Evolutionary conservation across 139 green algal species (phyloP).

Genomic region (Chlorella sp.): DNA sequence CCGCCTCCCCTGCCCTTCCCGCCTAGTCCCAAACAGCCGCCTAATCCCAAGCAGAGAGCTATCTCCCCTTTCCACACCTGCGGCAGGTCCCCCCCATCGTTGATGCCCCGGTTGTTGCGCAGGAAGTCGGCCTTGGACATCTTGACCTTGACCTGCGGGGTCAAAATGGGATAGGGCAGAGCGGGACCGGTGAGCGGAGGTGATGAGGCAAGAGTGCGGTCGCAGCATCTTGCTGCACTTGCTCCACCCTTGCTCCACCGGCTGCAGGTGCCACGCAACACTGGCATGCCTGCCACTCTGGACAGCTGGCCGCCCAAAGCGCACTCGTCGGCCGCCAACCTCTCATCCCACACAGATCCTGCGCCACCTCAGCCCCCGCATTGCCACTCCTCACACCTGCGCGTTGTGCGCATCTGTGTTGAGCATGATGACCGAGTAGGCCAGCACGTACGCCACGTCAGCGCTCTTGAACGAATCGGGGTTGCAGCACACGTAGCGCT

Average conservation of each 20-base stretch:
- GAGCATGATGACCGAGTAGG: conserved; percentile 99
- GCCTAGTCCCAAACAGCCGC: neutral
- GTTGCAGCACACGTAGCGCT: conserved; percentile 94
- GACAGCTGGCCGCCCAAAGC: no score
- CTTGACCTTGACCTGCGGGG: conserved; percentile 69
- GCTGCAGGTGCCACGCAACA: neutral
- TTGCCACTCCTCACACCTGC: conserved; percentile 57
- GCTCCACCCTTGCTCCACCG: neutral
- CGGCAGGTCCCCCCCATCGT: conserved; percentile 92
- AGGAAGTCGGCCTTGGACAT: conserved; percentile 85
- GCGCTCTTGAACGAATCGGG: conserved; percentile 90
- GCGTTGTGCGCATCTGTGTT: conserved; percentile 99
- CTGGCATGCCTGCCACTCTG: no score
- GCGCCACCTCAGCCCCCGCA: conserved; percentile 73
- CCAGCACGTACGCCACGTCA: conserved; percentile 98
- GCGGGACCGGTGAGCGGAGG: no score
- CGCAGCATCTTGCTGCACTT: neutral
- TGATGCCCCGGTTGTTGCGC: conserved; percentile 98
- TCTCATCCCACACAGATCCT: neutral
- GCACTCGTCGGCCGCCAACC: no score
- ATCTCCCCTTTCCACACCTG: conserved; percentile 19
- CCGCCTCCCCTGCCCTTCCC: neutral
- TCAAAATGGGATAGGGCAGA: neutral
- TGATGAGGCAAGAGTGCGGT: neutral
- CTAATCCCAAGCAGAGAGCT: neutral